These are phyloP conservation scores for Trichoderma sp. DNA, from an alignment of 2,329 filamentous ascomycete species.

Conservation along the genomic window DNA sequence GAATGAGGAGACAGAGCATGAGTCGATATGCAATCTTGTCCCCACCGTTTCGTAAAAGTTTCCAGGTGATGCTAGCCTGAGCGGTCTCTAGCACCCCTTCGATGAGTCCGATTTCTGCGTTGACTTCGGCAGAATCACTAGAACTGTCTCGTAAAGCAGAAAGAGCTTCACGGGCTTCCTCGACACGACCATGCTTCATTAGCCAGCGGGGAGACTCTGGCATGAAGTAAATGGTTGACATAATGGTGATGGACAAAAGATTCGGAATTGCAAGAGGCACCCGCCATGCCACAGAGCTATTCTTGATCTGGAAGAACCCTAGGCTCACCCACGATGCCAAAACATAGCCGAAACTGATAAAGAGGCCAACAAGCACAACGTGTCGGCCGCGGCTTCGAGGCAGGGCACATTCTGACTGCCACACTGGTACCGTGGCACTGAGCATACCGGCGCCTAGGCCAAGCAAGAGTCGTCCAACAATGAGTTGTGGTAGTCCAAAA, in stretches of 20 bases:
- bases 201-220: not conserved
- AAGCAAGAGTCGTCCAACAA: not conserved
- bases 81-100: not conserved
- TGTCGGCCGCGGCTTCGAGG: not conserved
- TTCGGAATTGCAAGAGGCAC: not conserved
- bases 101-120: not conserved
- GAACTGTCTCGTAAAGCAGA: not conserved
- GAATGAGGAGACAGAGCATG: not conserved
- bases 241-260: not conserved
- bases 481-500: not conserved
- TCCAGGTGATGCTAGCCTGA: not conserved
- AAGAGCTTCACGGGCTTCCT: not conserved
- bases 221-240: not conserved
- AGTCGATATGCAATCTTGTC: not conserved
- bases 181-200: not conserved
- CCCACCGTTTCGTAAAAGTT: not conserved
- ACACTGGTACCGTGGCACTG: not conserved
- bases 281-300: not conserved
- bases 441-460: not conserved
- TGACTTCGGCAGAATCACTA: not conserved
- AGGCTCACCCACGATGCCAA: not conserved
- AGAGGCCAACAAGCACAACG: not conserved
- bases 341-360: not conserved
- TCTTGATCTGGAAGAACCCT: not conserved
- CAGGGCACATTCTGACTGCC: not conserved